Conservation (phyloP, 345 rosid species). For the Corymbia maculata region DNA sequence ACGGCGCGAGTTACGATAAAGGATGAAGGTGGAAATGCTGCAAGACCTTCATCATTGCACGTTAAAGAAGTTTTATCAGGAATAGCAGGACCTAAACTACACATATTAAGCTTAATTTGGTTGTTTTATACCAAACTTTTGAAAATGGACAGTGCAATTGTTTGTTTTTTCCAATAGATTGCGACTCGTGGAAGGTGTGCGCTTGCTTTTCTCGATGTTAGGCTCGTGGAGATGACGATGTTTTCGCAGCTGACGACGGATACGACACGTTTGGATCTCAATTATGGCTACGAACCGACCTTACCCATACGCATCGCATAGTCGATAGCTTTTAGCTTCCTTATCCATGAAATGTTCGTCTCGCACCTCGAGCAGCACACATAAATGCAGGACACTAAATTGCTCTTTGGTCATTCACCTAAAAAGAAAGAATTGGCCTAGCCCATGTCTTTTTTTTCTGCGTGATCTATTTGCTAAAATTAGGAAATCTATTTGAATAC, state of each 20-base stretch:
- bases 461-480: background rate
- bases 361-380: background rate
- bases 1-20: background rate
- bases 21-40: background rate
- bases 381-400: background rate
- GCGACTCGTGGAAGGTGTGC: background rate
- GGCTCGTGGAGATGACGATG: background rate
- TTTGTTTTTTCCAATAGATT: background rate
- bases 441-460: background rate
- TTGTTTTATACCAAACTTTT: background rate
- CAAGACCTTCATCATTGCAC: background rate
- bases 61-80: background rate
- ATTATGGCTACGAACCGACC: background rate
- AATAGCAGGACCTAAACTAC: background rate
- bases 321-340: background rate
- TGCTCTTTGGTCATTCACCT: background rate
- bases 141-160: background rate
- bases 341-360: background rate
- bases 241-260: background rate
- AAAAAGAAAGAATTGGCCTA: background rate
- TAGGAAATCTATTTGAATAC: background rate
- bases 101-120: background rate
- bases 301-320: too few species aligned
- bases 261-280: background rate
- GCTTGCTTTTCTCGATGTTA: background rate